phyloP scores from a whole-genome alignment of 352 stramenopile genomes.

The Stramenopiles sp. region DNA sequence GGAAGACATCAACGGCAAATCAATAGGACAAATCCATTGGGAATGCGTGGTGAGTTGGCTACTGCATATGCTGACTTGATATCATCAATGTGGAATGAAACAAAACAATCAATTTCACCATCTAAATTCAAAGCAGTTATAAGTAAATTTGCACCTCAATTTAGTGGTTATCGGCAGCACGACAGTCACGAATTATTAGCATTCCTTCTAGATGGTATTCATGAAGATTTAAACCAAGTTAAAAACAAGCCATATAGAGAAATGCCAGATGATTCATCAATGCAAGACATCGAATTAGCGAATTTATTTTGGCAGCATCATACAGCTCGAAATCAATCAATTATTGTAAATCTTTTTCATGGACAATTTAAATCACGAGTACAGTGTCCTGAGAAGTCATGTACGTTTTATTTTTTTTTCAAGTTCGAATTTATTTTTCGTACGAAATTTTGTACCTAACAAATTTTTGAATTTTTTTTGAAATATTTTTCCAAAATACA shows the following conservation, averaged over 20 bases:
- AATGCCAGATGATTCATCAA: constrained; percentile 33
- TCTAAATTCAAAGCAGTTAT: constrained; percentile 12
- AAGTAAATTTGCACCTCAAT: constrained; percentile 47
- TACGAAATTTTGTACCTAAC: too few species aligned
- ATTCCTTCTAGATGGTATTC: constrained; percentile 76
- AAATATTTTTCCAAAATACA: too few species aligned
- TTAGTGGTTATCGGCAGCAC: constrained; percentile 85
- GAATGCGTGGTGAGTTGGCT: constrained; percentile 59
- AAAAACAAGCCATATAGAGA: constrained; percentile 37
- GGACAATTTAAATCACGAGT: constrained; percentile 25
- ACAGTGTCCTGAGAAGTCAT: constrained; percentile 2
- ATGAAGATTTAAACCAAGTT: constrained; percentile 88
- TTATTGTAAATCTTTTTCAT: constrained; percentile 74
- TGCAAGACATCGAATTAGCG: constrained; percentile 36
- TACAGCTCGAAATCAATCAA: constrained; percentile 57
- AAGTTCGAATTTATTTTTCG: too few species aligned
- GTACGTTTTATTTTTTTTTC: too few species aligned
- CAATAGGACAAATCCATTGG: constrained; percentile 82
- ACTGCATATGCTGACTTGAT: constrained; percentile 63
- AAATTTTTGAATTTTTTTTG: too few species aligned
- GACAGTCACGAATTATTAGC: constrained; percentile 75
- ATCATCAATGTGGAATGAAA: constrained; percentile 58
- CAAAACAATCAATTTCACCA: constrained; percentile 9
- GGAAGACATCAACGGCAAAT: constrained; percentile 35
- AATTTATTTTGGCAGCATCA: constrained; percentile 70